Base-by-base conservation (phyloP, 306 rosid species). In the Hippophae rhamnoides region DNA sequence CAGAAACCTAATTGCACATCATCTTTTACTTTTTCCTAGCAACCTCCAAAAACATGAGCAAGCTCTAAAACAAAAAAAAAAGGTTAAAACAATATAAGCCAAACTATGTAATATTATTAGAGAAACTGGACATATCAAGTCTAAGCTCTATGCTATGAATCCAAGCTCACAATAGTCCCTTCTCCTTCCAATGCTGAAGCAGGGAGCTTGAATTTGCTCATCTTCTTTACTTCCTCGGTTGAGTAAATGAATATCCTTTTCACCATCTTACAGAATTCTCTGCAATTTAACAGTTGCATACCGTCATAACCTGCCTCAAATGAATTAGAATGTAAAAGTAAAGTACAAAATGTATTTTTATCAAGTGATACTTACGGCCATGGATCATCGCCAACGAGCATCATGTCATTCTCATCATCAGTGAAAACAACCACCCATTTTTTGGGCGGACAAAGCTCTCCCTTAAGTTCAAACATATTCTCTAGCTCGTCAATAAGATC, bases 351-450 rank as follows among this genome's bases (percentile, higher is more conserved):
- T 18, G 23, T 3, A 12, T 13, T 38, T 50, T 23, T 26, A 31
- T 31, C 43, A 46, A 7, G 47, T 60, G 72, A 43, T 69, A 77
- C 94, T 85, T 71, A 89, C 86, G 12, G 76, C 95, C 95, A 90
- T 3, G 82, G 85, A 82, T 90, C 89, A 66, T 90, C 94, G 0
- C 90, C 95, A 48, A 79, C 83, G 0, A 82, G 95, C 95, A 90
- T 87, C 78, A 62, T 79, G 78, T 87, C 94, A 46, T 87, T 79
- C 58, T 90, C 97, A 65, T 90, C 80, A 55, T 90, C 95, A 0
- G 90, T 82, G 62, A 87, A 90, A 43, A 84, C 82, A 48, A 87
- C 66, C 5, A 87, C 78, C 97, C 94, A 90, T 74, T 84, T 87
- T 79, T 75, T 69, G 43, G 61, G 72, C 5, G 74, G 62, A 49